These are phyloP conservation scores for Yamadazyma sp. DNA, from an alignment of 1,139 yeast species.

Conservation along the genomic window DNA sequence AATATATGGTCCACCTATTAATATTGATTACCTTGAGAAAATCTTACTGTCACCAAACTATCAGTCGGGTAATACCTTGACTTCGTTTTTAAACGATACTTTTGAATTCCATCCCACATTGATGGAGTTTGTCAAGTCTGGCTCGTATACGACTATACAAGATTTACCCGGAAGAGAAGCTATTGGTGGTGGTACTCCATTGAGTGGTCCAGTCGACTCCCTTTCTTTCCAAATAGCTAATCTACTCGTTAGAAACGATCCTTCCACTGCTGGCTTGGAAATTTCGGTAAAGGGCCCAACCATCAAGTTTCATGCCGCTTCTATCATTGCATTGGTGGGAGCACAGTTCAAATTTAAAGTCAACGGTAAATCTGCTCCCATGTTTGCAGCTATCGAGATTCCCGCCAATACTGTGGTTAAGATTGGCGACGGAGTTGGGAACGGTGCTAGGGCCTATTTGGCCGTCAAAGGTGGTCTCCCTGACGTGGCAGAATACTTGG, in stretches of 20 bases:
- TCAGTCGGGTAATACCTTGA: slow-evolving; percentile 25
- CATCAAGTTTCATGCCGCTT: slow-evolving; percentile 26
- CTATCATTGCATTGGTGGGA: slow-evolving; percentile 23
- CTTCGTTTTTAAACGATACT: slow-evolving; percentile 21
- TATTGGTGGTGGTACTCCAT: slow-evolving; percentile 30
- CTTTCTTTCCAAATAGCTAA: slow-evolving; percentile 32
- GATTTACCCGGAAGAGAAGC: slow-evolving; percentile 31
- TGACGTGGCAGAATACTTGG: slow-evolving; percentile 31
- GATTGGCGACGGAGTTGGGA: slow-evolving; percentile 25
- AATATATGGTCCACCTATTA: slow-evolving; percentile 32
- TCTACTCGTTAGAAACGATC: slow-evolving; percentile 29
- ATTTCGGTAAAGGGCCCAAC: slow-evolving; percentile 30
- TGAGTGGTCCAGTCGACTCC: slow-evolving; percentile 33
- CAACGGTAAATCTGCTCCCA: slow-evolving; percentile 23
- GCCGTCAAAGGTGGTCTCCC: slow-evolving; percentile 36
- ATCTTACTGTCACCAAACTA: slow-evolving; percentile 23
- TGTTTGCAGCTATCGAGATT: slow-evolving; percentile 26
- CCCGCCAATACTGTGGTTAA: slow-evolving; percentile 25
- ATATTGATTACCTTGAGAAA: slow-evolving; percentile 27
- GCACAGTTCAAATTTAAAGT: slow-evolving; percentile 27
- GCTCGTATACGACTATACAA: slow-evolving; percentile 35
- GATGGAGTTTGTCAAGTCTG: slow-evolving; percentile 29
- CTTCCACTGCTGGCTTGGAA: slow-evolving; percentile 25
- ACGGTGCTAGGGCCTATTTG: slow-evolving; percentile 27
- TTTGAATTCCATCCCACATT: slow-evolving; percentile 25